phyloP scores from a whole-genome alignment of 2,329 filamentous ascomycete species.

The Rhexocercosporidium sp. region DNA sequence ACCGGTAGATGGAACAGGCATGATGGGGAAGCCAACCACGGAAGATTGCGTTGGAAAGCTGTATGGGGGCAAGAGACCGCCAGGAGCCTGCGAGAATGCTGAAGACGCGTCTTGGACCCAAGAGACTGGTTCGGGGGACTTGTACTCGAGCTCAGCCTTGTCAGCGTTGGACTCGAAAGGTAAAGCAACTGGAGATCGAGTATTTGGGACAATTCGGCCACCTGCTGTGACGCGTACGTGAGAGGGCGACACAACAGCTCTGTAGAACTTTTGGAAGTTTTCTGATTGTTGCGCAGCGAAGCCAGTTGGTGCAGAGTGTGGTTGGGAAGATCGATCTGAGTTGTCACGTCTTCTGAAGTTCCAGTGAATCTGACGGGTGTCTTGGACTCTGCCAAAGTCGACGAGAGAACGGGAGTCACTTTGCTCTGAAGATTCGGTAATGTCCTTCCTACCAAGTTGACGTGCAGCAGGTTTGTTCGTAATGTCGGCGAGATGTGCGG shows the following conservation, averaged over 20 bases:
- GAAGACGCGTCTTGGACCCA: slow-evolving; percentile 20
- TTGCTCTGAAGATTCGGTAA: slow-evolving; percentile 31
- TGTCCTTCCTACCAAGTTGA: slow-evolving; percentile 18
- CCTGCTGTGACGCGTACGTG: slow-evolving; percentile 71
- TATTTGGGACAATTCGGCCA: slow-evolving; percentile 70
- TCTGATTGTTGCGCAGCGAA: slow-evolving; percentile 62
- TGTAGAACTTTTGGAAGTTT: slow-evolving; percentile 72
- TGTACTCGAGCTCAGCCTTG: background rate
- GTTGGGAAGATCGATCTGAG: slow-evolving; percentile 40
- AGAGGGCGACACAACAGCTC: slow-evolving; percentile 69
- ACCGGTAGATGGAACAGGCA: background rate
- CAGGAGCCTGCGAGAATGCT: slow-evolving; percentile 27
- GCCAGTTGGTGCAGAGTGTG: slow-evolving; percentile 59
- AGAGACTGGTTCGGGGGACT: slow-evolving; percentile 8
- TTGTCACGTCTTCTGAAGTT: slow-evolving; percentile 38
- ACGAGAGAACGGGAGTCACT: slow-evolving; percentile 21
- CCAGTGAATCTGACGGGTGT: slow-evolving; percentile 35
- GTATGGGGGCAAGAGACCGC: slow-evolving; percentile 26
- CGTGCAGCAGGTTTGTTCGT: slow-evolving; percentile 26
- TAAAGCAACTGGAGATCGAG: slow-evolving; percentile 46
- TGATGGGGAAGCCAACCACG: background rate
- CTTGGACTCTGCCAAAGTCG: slow-evolving; percentile 18
- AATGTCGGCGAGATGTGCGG: slow-evolving; percentile 30
- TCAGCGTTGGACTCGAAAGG: slow-evolving; percentile 38
- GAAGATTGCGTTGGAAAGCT: slow-evolving; percentile 26